Percentiles rank a stretch among this genome's conserved stretches.
phyloP scores from a whole-genome alignment of 805 yeast genomes.

The Martiniozyma abietophila region DNA sequence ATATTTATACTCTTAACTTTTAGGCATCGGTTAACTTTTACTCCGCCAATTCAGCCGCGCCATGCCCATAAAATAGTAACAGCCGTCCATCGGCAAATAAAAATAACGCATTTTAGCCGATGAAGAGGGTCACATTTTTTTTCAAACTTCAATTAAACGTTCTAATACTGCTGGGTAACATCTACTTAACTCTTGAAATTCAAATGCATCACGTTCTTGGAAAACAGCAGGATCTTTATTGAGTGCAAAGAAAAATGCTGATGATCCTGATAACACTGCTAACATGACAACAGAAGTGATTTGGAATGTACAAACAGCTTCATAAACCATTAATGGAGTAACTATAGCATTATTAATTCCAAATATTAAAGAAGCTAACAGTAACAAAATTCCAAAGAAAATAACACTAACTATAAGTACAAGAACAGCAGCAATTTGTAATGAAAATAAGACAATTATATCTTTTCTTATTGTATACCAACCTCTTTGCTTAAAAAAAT shows the following conservation, averaged over 20 bases:
- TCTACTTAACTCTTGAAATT: constrained; percentile 20
- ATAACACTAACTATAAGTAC: constrained; percentile 40
- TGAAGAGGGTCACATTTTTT: too few relatives aligned
- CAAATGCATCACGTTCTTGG: constrained; percentile 60
- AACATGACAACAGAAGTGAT: constrained; percentile 59
- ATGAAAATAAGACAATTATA: constrained; percentile 65
- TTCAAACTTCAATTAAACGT: too few relatives aligned
- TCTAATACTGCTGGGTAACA: constrained; percentile 20
- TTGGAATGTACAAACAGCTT: constrained; percentile 61
- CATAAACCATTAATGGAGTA: constrained; percentile 14
- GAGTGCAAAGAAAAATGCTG: constrained; percentile 76
- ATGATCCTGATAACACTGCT: constrained; percentile 68
- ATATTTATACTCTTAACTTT: too few relatives aligned
- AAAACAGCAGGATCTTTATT: constrained; percentile 82
- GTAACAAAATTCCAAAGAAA: constrained; percentile 56
- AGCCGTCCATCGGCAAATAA: too few relatives aligned
- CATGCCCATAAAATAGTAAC: too few relatives aligned
- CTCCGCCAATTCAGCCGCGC: too few relatives aligned
- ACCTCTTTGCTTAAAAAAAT: constrained; percentile 66
- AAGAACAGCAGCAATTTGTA: constrained; percentile 60
- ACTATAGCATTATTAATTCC: constrained; percentile 49
- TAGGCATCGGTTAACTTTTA: too few relatives aligned
- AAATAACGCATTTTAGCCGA: too few relatives aligned
- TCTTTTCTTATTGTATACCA: constrained; percentile 79
- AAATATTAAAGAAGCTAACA: constrained; percentile 59